Conservation (phyloP, 140 eudicot genomes). For the Erigeron philadelphicus region DNA sequence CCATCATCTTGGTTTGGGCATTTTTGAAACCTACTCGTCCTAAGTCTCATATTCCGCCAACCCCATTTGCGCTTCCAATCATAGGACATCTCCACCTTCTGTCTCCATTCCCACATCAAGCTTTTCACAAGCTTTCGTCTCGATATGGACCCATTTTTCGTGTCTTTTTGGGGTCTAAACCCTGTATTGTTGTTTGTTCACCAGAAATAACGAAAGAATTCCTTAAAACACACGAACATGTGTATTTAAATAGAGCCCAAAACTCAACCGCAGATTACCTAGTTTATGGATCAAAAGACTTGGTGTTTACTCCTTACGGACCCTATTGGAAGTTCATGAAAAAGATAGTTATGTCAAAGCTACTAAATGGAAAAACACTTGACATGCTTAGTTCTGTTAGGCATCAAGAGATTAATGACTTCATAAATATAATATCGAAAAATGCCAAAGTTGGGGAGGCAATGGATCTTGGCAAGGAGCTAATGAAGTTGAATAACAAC, state of each 20-base stretch:
- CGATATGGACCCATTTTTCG: slow-evolving; percentile 28
- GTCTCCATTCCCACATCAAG: slow-evolving; percentile 38
- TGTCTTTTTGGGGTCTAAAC: slow-evolving; percentile 26
- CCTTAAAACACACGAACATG: slow-evolving; percentile 26
- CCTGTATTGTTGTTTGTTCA: slow-evolving; percentile 27
- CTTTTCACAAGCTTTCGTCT: slow-evolving; percentile 33
- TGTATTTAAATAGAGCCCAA: slow-evolving; percentile 20
- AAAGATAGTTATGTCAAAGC: slow-evolving; percentile 3
- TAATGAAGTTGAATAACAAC: slow-evolving; percentile 1
- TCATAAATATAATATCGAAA: neutral
- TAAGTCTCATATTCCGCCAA: slow-evolving; percentile 34
- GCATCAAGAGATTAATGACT: neutral
- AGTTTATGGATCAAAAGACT: slow-evolving; percentile 20
- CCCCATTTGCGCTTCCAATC: slow-evolving; percentile 39
- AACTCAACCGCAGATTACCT: slow-evolving; percentile 11
- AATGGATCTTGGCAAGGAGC: neutral
- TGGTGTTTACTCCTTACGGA: neutral
- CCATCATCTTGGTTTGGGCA: neutral
- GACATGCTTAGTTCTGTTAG: neutral
- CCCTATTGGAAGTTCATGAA: slow-evolving; percentile 1
- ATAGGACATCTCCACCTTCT: slow-evolving; percentile 53
- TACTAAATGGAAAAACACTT: neutral
- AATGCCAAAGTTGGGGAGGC: neutral
- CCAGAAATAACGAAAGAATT: slow-evolving; percentile 32
- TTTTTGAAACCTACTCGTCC: neutral